These are phyloP conservation scores for Pyricularia sp. DNA, from an alignment of 2,329 filamentous ascomycete species.

Conservation along the genomic window DNA sequence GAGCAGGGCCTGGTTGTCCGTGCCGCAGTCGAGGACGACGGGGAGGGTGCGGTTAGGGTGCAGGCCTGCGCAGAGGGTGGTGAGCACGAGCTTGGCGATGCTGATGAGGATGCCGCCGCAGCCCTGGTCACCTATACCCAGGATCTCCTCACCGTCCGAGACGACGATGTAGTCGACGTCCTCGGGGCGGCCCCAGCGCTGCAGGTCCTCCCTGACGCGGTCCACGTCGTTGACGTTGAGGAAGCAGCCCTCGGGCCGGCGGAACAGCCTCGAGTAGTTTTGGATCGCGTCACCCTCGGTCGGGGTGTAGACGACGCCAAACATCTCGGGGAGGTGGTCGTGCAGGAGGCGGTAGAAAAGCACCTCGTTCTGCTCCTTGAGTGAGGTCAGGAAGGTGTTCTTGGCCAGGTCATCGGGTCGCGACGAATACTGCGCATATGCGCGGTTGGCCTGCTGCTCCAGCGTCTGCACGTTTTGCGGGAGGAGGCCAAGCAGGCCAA, in stretches of 20 bases:
- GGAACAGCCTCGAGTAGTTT: constrained; percentile 71
- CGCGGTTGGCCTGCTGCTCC: constrained; percentile 65
- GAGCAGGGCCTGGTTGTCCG: constrained; percentile 67
- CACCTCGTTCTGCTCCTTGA: constrained; percentile 80
- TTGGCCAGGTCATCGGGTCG: constrained; percentile 60
- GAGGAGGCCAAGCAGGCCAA: constrained; percentile 64
- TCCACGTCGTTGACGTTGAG: constrained; percentile 63
- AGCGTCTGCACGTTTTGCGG: constrained; percentile 65
- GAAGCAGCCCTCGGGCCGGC: constrained; percentile 73
- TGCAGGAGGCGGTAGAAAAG: constrained; percentile 71
- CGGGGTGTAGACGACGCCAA: constrained; percentile 82
- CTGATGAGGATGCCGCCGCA: constrained; percentile 79
- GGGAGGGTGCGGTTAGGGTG: constrained; percentile 71
- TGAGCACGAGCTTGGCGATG: constrained; percentile 72
- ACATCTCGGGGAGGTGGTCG: constrained; percentile 78
- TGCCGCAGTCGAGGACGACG: constrained; percentile 79
- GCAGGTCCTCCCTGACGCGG: constrained; percentile 54
- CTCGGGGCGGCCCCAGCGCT: constrained; percentile 58
- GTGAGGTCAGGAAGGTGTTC: constrained; percentile 78
- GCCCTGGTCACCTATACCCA: constrained; percentile 85
- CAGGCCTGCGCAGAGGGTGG: constrained; percentile 79
- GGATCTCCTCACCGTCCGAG: constrained; percentile 57
- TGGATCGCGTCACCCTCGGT: constrained; percentile 85
- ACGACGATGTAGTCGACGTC: constrained; percentile 87
- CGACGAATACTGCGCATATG: constrained; percentile 69